Percentiles rank a stretch among this genome's conserved stretches.
These are phyloP conservation scores for Candida tetrigidarum DNA, from an alignment of 1,139 yeast genomes.

Conservation along the genomic window DNA sequence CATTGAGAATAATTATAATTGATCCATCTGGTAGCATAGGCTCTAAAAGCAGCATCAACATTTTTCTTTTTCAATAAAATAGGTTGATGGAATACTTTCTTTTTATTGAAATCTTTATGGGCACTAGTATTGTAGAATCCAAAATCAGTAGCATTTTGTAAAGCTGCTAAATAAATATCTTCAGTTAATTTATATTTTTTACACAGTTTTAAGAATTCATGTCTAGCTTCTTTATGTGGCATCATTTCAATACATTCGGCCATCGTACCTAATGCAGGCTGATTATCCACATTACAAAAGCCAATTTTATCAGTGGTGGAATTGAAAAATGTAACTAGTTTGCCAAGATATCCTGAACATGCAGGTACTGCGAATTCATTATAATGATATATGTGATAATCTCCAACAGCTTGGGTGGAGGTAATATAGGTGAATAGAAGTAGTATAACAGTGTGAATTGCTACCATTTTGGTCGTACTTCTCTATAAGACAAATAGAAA, in stretches of 20 bases:
- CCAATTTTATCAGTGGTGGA: constrained; percentile 30
- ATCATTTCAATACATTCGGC: constrained; percentile 36
- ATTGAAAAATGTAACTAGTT: constrained; percentile 25
- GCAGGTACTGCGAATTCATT: constrained; percentile 25
- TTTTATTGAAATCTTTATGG: constrained; percentile 31
- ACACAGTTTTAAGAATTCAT: constrained; percentile 31
- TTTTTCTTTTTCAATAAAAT: constrained; percentile 25
- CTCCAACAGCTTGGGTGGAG: constrained; percentile 5
- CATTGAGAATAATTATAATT: constrained; percentile 49
- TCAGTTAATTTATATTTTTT: constrained; percentile 30
- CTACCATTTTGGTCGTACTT: constrained; percentile 4
- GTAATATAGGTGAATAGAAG: background rate
- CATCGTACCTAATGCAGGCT: constrained; percentile 46
- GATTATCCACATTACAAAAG: constrained; percentile 36
- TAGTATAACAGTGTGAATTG: background rate
- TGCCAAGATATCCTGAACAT: constrained; percentile 32
- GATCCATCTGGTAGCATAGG: constrained; percentile 43
- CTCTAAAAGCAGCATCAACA: constrained; percentile 35
- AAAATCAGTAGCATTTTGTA: constrained; percentile 40
- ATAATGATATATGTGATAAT: constrained; percentile 18
- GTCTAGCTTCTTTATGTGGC: constrained; percentile 28
- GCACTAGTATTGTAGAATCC: constrained; percentile 28
- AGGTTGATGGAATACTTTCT: constrained; percentile 35
- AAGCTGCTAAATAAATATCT: constrained; percentile 32
- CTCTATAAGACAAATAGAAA: no score